Evolutionary conservation across 768 basidiomycete species (phyloP).

Genomic region (Macrolepiota albuminosa): DNA sequence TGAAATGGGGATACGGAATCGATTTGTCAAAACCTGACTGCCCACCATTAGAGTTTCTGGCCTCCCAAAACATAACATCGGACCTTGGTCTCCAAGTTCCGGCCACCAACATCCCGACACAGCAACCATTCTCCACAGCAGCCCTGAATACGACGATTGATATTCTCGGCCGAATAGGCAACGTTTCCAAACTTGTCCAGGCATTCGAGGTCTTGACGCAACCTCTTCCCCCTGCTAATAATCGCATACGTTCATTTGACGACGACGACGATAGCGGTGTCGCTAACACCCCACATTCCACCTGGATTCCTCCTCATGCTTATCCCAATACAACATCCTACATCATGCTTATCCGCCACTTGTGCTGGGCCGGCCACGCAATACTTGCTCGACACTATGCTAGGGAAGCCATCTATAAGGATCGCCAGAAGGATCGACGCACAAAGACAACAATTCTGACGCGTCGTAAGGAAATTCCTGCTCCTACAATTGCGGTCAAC

Average conservation of each 20-base stretch:
- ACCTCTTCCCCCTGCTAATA: slow-evolving; percentile 51
- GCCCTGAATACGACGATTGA: slow-evolving; percentile 74
- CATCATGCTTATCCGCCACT: slow-evolving; percentile 53
- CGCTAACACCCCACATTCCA: slow-evolving; percentile 27
- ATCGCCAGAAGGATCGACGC: slow-evolving; percentile 28
- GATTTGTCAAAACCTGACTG: slow-evolving; percentile 75
- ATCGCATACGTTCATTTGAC: slow-evolving; percentile 53
- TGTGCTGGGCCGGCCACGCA: slow-evolving; percentile 43
- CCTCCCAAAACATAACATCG: slow-evolving; percentile 3
- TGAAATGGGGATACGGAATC: slow-evolving; percentile 71
- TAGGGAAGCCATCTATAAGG: slow-evolving; percentile 44
- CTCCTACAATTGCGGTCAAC: slow-evolving; percentile 55
- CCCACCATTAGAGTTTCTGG: slow-evolving; percentile 45
- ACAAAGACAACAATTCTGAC: slow-evolving; percentile 27
- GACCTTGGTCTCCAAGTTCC: slow-evolving; percentile 4
- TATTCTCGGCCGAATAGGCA: slow-evolving; percentile 54
- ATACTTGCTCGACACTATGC: slow-evolving; percentile 66
- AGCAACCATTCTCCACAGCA: slow-evolving; percentile 52
- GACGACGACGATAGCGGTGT: slow-evolving; percentile 64
- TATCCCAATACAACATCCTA: slow-evolving; percentile 66
- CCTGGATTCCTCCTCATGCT: slow-evolving; percentile 38
- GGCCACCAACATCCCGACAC: slow-evolving; percentile 13
- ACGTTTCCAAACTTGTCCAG: slow-evolving; percentile 64
- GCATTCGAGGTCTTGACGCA: slow-evolving; percentile 77
- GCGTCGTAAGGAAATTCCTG: slow-evolving; percentile 27